Evolutionary conservation across 371 early-diverging fungal species (phyloP).

Genomic region (Mortierella sp.): DNA sequence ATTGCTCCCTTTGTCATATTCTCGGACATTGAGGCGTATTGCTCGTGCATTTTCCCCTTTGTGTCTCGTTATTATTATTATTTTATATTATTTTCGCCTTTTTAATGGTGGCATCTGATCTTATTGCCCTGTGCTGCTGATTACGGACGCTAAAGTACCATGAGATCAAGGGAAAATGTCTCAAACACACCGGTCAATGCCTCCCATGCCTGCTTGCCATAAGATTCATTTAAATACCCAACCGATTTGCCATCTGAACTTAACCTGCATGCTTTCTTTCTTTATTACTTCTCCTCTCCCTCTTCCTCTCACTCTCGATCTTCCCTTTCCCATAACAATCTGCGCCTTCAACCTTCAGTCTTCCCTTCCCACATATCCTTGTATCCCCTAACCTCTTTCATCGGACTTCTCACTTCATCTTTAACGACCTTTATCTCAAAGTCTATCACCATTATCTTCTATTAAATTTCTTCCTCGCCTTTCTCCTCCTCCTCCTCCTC

Average conservation of each 20-base stretch:
- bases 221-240: background rate
- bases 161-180: slow-evolving; percentile 5
- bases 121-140: slow-evolving; percentile 11
- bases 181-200: too few relatives aligned
- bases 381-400: background rate
- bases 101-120: slow-evolving; percentile 12
- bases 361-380: background rate
- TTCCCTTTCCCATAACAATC: background rate
- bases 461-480: background rate
- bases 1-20: background rate
- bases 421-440: too few relatives aligned
- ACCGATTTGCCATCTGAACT: background rate
- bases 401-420: too few relatives aligned
- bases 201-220: too few relatives aligned
- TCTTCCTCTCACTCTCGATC: background rate
- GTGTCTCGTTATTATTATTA: background rate
- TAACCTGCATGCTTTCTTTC: background rate
- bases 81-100: background rate
- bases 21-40: slow-evolving; percentile 1
- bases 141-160: slow-evolving; percentile 9
- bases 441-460: background rate
- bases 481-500: too few relatives aligned
- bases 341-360: background rate
- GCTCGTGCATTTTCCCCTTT: background rate
- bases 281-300: background rate